Evolutionary conservation across 2,329 filamentous ascomycete genomes (phyloP), one percentile per base, ranked within the genome.

Genomic region (Teratosphaeriaceae sp.): DNA sequence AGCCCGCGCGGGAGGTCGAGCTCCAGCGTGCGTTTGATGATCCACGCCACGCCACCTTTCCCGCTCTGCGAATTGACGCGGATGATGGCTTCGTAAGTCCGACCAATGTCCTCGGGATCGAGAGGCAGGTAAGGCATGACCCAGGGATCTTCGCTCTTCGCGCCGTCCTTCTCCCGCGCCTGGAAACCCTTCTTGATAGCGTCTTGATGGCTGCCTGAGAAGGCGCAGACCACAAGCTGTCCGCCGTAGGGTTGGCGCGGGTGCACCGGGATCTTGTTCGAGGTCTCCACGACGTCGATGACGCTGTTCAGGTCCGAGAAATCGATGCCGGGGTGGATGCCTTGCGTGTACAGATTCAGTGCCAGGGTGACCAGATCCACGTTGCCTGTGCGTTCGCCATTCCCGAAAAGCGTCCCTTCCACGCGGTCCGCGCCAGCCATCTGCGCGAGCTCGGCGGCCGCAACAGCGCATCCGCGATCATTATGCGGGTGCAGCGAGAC

Each of bases 61-160:
- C 90, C 90, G 56, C 81, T 87, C 65, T 97, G 90, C 15, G 87
- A 94, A 73, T 97, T 98, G 76, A 97, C 90, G 47, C 90, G 85
- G 62, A 97, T 97, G 61, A 97, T 85, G 46, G 90, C 90, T 68
- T 97, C 89, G 76, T 97, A 97, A n/a, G 83, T 96, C 45, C 90
- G 82, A 39, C 90, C 90, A 51, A 97, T 95, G 60, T 97, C 90
- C 59, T 85, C 76, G 4, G 90, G 90, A 60, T 97, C 90, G 56
- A 97, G 77, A 11, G 90, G 90, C 38, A 97, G 82, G 62, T 97
- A 97, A 0, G 90, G 90, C 29, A 96, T 76, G 55, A 85, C 72
- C 90, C 90, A 97, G 30, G 69, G 71, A 58, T 82, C 79, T 44
- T 90, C 79, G 59, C 76, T 70, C 4, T 67, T 70, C 35, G 75